These are phyloP conservation scores for Pharnaceum exiguum DNA, from an alignment of 148 eudicot genomes.

Conservation along the genomic window DNA sequence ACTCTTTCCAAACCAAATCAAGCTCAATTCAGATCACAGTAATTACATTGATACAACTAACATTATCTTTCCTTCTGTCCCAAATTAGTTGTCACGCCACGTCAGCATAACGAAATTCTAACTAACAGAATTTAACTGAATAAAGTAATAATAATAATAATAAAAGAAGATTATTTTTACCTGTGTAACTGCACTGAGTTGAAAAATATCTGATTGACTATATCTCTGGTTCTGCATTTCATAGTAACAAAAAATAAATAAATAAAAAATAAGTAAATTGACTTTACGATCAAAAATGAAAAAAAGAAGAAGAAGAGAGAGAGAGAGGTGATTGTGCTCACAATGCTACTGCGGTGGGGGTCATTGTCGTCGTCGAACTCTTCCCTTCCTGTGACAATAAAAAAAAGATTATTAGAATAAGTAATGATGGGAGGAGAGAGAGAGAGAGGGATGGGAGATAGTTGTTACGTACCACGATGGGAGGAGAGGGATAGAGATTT, in stretches of 20 bases:
- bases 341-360: conserved; percentile 67
- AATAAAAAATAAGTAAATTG: neutral
- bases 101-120: no score
- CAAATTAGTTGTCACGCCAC: no score
- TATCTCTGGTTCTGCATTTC: conserved; percentile 57
- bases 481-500: no score
- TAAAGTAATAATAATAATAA: neutral
- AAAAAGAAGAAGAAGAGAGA: neutral
- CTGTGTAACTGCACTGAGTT: conserved; percentile 49
- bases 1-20: conserved; percentile 20
- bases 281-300: neutral
- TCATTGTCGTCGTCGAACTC: conserved; percentile 59
- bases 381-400: conserved; percentile 32
- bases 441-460: no score
- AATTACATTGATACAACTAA: no score
- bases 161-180: conserved; percentile 25
- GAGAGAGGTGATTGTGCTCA: conserved; percentile 30
- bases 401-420: neutral
- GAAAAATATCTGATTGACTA: conserved; percentile 45
- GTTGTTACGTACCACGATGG: no score
- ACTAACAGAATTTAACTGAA: no score
- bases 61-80: no score
- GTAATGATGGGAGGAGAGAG: neutral
- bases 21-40: conserved; percentile 9
- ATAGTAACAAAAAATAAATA: neutral